Conservation (phyloP, 805 yeast genomes). For the Metschnikowia cerradonensis region DNA sequence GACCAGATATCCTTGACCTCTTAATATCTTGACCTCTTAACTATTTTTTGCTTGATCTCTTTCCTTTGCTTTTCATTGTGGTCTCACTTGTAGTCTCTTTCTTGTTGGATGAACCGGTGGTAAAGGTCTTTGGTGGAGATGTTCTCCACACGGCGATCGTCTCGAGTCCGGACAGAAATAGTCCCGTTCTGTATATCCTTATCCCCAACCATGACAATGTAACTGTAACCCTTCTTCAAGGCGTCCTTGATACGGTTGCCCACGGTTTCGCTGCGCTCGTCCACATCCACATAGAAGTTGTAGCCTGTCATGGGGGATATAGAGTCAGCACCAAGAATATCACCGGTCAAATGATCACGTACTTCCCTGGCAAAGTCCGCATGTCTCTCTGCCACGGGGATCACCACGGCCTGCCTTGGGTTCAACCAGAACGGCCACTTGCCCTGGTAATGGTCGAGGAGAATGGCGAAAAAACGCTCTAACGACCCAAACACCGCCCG, state of each 20-base stretch:
- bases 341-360: conserved; percentile 44
- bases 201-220: conserved; percentile 82
- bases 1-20: neutral
- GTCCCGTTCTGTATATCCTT: conserved; percentile 61
- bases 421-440: conserved; percentile 98
- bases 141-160: conserved; percentile 41
- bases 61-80: too few species aligned
- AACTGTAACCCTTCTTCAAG: conserved; percentile 66
- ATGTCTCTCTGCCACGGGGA: conserved; percentile 73
- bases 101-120: conserved; percentile 50
- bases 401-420: conserved; percentile 82
- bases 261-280: conserved; percentile 69
- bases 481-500: conserved; percentile 94
- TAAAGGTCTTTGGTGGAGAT: conserved; percentile 50
- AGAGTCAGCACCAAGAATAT: conserved; percentile 24
- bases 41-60: neutral
- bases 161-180: conserved; percentile 61
- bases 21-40: too few species aligned
- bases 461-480: conserved; percentile 86
- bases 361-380: conserved; percentile 49
- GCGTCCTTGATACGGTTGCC: conserved; percentile 82
- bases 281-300: conserved; percentile 73
- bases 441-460: conserved; percentile 86
- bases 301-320: conserved; percentile 56
- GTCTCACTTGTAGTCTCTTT: conserved; percentile 41